These are phyloP conservation scores for Amylostereum areolatum DNA, from an alignment of 1,284 basidiomycete species.

Conservation along the genomic window DNA sequence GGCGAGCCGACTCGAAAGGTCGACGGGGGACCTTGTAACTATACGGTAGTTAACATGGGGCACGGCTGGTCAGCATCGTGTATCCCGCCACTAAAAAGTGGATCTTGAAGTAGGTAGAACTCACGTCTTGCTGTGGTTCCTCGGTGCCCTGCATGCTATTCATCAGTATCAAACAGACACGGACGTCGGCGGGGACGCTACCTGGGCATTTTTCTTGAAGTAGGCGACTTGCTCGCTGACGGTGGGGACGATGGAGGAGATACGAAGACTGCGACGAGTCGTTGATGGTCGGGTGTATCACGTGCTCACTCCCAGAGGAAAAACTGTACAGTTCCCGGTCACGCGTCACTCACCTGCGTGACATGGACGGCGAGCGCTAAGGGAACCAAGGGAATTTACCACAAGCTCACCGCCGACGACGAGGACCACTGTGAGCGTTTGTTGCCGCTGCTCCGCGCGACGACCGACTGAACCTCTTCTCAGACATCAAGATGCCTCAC, in stretches of 20 bases:
- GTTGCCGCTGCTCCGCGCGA: constrained; percentile 17
- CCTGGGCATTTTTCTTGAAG: constrained; percentile 79
- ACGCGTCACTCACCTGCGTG: too few species aligned
- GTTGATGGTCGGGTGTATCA: too few species aligned
- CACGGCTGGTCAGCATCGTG: constrained; percentile 59
- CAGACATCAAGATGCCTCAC: constrained; percentile 91
- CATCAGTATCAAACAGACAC: constrained; percentile 27
- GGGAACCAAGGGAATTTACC: neutral
- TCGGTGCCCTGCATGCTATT: constrained; percentile 60
- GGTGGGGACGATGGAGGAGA: too few species aligned
- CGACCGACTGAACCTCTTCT: constrained; percentile 11
- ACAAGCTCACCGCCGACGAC: constrained; percentile 31
- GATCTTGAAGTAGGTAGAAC: constrained; percentile 57
- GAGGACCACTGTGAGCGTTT: constrained; percentile 31
- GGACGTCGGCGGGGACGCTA: constrained; percentile 34
- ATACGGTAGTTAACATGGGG: constrained; percentile 44
- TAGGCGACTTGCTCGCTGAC: constrained; percentile 30
- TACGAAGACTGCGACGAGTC: too few species aligned
- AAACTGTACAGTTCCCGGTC: too few species aligned
- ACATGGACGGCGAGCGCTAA: neutral
- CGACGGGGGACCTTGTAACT: constrained; percentile 98
- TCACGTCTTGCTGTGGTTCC: constrained; percentile 90
- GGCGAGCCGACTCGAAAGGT: constrained; percentile 95
- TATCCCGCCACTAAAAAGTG: constrained; percentile 58
- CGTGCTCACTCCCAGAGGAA: too few species aligned